Base-by-base conservation (phyloP, 2,329 filamentous ascomycete genomes). In the Curvularia spicifera region DNA sequence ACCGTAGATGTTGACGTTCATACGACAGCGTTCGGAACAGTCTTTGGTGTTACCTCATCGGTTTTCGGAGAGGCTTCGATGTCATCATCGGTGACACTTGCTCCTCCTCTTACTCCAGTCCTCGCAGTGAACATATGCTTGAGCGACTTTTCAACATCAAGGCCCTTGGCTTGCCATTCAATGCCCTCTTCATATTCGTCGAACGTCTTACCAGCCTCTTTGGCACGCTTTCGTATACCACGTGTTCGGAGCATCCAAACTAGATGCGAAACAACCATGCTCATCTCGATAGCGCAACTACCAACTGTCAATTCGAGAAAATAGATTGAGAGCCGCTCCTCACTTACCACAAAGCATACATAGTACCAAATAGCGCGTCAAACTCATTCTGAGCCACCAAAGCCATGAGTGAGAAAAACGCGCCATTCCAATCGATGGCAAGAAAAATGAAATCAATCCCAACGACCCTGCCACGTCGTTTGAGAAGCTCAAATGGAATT, bases 361-460 rank as follows among this genome's bases (percentile, higher is more conserved):
- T 72, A 0, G 84, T 78, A 0, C 85, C 85, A 7, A 85, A 86
- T 0, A 88, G 70, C 2, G 84, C 72, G 62, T 88, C 86, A 64
- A 88, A 87, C 1, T 79, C 81, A 10, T 81, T 79, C 63, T 88
- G 85, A 0, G 82, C 83, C 39, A 82, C 85, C 5, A 87, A 72
- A 0, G 84, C 83, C 77, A 88, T 80, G 13, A 88, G 79, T 0
- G 84, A 87, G 70, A 88, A 87, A 51, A 88, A 80, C 0, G 85
- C 86, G 0, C 86, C 86, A 1, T 79, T 67, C 63, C 81, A 86
- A 66, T 89, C 86, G 64, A 87, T 84, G 0, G 75, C 69, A 4
- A 88, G 68, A 63, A 89, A 89, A 0, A 85, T 64, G 67, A 80
- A 82, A 51, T 80, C 86, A 52, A 87, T 82, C 0, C 86, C 86